Percentiles rank a stretch among this genome's conserved stretches.
Evolutionary conservation across 179 eudicot species (phyloP).

Genomic region (Beta macrorhiza): DNA sequence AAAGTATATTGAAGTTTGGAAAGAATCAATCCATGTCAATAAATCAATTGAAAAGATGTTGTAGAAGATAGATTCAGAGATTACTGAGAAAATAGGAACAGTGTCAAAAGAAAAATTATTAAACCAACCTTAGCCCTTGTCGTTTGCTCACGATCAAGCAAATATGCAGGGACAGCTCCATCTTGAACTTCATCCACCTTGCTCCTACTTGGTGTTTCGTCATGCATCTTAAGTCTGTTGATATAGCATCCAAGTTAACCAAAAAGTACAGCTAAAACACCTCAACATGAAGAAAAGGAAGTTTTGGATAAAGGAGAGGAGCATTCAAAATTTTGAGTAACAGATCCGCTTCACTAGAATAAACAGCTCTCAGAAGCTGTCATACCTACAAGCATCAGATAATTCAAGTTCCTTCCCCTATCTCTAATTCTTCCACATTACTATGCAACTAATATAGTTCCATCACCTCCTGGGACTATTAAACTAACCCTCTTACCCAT

Average conservation of each 20-base stretch:
- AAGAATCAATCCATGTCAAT: not conserved
- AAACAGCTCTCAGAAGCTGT: not conserved
- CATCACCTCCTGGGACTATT: not conserved
- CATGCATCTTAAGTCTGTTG: constrained; percentile 84
- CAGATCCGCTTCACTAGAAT: not conserved
- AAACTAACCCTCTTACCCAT: not conserved
- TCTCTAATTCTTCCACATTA: not conserved
- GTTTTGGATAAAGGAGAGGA: too few species aligned
- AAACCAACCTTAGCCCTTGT: constrained; percentile 75
- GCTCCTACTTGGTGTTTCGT: constrained; percentile 78
- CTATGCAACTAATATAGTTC: not conserved
- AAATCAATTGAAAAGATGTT: not conserved
- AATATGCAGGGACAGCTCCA: constrained; percentile 86
- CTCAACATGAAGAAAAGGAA: not conserved
- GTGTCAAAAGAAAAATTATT: not conserved
- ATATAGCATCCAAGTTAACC: constrained; percentile 16
- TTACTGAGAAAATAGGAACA: not conserved
- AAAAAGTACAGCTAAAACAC: not conserved
- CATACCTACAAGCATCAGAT: not conserved
- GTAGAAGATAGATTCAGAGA: not conserved
- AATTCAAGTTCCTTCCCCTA: not conserved
- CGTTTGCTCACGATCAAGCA: constrained; percentile 93
- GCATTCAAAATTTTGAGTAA: not conserved
- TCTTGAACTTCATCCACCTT: constrained; percentile 89
- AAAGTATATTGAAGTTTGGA: not conserved